phyloP scores from a whole-genome alignment of 2,329 filamentous ascomycete species.

The Beauveria australis region DNA sequence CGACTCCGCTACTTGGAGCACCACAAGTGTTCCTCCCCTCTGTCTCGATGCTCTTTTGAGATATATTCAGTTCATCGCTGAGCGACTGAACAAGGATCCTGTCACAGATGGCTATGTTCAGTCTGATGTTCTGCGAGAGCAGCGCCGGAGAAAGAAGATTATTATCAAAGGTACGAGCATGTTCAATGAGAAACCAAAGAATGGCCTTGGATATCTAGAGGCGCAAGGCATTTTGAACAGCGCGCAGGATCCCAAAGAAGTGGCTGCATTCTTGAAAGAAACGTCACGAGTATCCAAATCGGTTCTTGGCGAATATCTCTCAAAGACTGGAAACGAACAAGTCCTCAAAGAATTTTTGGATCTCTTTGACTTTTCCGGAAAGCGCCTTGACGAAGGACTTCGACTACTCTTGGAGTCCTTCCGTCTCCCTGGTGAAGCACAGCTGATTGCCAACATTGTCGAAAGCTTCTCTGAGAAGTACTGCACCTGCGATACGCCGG shows the following conservation, averaged over 20 bases:
- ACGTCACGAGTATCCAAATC: conserved; percentile 87
- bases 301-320: conserved; percentile 83
- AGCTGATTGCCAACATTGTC: conserved; percentile 87
- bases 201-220: conserved; percentile 75
- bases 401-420: conserved; percentile 84
- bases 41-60: conserved; percentile 87
- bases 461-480: conserved; percentile 83
- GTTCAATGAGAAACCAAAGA: conserved; percentile 93
- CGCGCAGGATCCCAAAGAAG: conserved; percentile 61
- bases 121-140: conserved; percentile 54
- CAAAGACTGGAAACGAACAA: conserved; percentile 81
- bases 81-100: conserved; percentile 68
- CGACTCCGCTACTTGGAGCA: conserved; percentile 97
- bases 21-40: conserved; percentile 90
- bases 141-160: conserved; percentile 72
- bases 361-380: conserved; percentile 79
- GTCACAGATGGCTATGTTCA: conserved; percentile 58
- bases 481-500: conserved; percentile 58
- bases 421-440: conserved; percentile 85
- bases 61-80: conserved; percentile 86
- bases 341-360: conserved; percentile 78
- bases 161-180: conserved; percentile 83
- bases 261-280: conserved; percentile 81
- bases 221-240: conserved; percentile 79
- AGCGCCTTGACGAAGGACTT: conserved; percentile 84